Percentiles rank a stretch among this genome's conserved stretches.
phyloP scores from a whole-genome alignment of 2,329 filamentous ascomycete genomes.

The Colletotrichum sp. region DNA sequence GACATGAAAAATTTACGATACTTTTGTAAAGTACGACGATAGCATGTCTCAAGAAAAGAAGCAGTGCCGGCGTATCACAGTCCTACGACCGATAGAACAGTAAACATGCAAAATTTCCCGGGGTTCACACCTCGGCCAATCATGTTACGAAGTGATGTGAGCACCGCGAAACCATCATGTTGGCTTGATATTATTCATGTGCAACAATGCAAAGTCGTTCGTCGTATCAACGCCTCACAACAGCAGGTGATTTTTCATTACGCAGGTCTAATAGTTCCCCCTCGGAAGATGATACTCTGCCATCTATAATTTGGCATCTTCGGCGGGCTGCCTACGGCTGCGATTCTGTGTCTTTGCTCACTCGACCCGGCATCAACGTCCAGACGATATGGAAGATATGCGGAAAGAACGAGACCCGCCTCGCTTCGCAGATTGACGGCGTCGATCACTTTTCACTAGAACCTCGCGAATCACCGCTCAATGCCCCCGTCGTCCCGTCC shows the following conservation, averaged over 20 bases:
- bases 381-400: not conserved
- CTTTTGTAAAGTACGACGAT: not conserved
- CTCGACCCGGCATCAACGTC: not conserved
- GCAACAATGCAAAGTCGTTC: not conserved
- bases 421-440: not conserved
- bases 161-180: not conserved
- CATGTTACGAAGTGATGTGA: not conserved
- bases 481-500: not conserved
- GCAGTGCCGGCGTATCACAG: not conserved
- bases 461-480: not conserved
- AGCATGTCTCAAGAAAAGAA: not conserved
- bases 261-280: not conserved
- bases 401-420: not conserved
- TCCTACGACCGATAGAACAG: not conserved
- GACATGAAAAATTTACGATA: not conserved
- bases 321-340: not conserved
- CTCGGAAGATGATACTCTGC: not conserved
- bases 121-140: not conserved
- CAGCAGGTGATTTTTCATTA: not conserved
- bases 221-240: not conserved
- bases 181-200: not conserved
- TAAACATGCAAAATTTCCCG: not conserved
- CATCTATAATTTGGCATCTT: not conserved
- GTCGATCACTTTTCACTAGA: not conserved
- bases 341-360: not conserved